phyloP scores from a whole-genome alignment of 805 yeast genomes.

The Yamadazyma olivae region DNA sequence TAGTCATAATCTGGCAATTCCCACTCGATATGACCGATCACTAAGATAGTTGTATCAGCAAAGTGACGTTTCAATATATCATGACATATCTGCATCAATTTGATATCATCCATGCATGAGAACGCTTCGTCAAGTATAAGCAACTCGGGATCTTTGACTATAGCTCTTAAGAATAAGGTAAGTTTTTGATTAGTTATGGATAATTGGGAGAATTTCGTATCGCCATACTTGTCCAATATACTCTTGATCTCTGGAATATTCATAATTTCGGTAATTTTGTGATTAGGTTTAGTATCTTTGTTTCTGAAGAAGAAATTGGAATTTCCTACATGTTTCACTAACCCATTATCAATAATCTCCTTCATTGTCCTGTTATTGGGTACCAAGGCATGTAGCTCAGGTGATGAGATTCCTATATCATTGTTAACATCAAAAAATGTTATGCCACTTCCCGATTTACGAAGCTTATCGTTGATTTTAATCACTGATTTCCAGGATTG shows the following conservation, averaged over 20 bases:
- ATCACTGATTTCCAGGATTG: slow-evolving; percentile 86
- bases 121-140: slow-evolving; percentile 89
- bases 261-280: slow-evolving; percentile 5
- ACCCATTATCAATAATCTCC: slow-evolving; percentile 71
- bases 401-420: slow-evolving; percentile 82
- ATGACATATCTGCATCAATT: slow-evolving; percentile 32
- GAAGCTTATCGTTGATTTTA: slow-evolving; percentile 57
- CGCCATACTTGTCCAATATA: slow-evolving; percentile 32
- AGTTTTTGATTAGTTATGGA: slow-evolving; percentile 75
- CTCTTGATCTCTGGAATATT: slow-evolving; percentile 16
- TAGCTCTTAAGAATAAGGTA: slow-evolving; percentile 69
- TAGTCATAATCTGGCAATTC: slow-evolving; percentile 75
- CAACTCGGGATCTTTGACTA: slow-evolving; percentile 73
- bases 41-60: slow-evolving; percentile 58
- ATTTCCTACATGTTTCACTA: slow-evolving; percentile 55
- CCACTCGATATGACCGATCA: slow-evolving; percentile 78
- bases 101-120: slow-evolving; percentile 76
- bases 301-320: slow-evolving; percentile 42
- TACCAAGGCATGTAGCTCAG: slow-evolving; percentile 88
- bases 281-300: slow-evolving; percentile 8
- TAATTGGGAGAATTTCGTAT: slow-evolving; percentile 49
- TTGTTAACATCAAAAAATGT: slow-evolving; percentile 77
- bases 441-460: slow-evolving; percentile 69
- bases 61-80: slow-evolving; percentile 19
- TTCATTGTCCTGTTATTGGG: slow-evolving; percentile 52